phyloP scores from a whole-genome alignment of 495 filamentous ascomycete species.

The Neurospora sp. region DNA sequence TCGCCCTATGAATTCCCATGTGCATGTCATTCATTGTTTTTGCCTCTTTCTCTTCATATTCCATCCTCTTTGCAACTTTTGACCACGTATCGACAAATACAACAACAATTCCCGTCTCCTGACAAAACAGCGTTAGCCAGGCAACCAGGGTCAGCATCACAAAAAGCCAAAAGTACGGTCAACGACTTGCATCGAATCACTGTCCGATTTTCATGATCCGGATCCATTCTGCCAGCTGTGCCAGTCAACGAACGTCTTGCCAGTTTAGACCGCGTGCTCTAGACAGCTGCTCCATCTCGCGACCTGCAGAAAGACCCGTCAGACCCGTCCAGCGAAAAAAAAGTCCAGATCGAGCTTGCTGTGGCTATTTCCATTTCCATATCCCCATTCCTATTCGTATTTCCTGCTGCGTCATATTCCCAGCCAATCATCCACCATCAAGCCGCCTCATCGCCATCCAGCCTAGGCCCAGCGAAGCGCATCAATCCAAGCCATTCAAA shows the following conservation, averaged over 20 bases:
- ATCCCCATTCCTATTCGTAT: neutral
- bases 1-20: neutral
- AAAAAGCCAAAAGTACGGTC: neutral
- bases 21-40: neutral
- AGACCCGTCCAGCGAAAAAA: neutral
- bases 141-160: neutral
- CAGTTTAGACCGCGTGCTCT: neutral
- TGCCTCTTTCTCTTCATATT: neutral
- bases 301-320: neutral
- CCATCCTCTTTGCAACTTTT: neutral
- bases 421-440: neutral
- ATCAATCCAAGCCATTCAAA: neutral
- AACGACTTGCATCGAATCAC: constrained; percentile 1
- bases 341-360: neutral
- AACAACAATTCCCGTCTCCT: neutral
- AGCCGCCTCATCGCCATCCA: neutral
- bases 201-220: constrained; percentile 1
- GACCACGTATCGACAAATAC: neutral
- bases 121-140: neutral
- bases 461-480: neutral
- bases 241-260: neutral
- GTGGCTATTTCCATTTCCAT: neutral
- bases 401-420: neutral
- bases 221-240: neutral
- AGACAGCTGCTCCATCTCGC: neutral